Percentiles rank a stretch among this genome's conserved stretches.
phyloP scores from a whole-genome alignment of 345 rosid genomes.

The Acer campestre region DNA sequence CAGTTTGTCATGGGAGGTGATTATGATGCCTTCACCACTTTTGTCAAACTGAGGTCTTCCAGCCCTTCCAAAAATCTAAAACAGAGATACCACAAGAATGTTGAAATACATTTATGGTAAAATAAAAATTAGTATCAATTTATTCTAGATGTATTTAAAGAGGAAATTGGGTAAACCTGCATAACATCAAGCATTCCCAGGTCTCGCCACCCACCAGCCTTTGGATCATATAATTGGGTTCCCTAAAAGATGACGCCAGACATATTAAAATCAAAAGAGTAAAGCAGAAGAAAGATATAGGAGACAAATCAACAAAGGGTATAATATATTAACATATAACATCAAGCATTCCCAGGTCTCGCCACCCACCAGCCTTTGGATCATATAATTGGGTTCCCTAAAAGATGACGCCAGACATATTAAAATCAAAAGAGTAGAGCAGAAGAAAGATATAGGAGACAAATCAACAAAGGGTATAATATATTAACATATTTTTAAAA shows the following conservation, averaged over 20 bases:
- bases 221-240: conserved; percentile 92
- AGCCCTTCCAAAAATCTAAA: conserved; percentile 96
- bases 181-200: conserved; percentile 98
- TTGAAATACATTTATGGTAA: not conserved
- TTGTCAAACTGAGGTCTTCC: conserved; percentile 99
- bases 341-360: conserved; percentile 97
- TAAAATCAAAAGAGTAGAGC: conserved; percentile 19
- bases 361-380: conserved; percentile 99
- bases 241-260: conserved; percentile 57
- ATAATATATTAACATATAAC: conserved; percentile 60
- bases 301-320: not conserved
- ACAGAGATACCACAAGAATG: conserved; percentile 21
- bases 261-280: conserved; percentile 21
- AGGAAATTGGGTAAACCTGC: conserved; percentile 60
- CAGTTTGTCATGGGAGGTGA: conserved; percentile 93
- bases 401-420: conserved; percentile 26
- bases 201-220: conserved; percentile 99
- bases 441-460: conserved; percentile 8
- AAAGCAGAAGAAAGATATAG: conserved; percentile 8
- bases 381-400: conserved; percentile 97
- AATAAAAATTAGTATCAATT: not conserved
- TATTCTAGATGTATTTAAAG: conserved; percentile 4
- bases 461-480: not conserved
- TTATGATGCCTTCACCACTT: conserved; percentile 98
- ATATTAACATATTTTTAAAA: not conserved